A percentile compares a stretch with the other conserved stretches of the same genome.
Conservation (phyloP, 116 monocot genomes). For the Cymodocea nodosa region DNA sequence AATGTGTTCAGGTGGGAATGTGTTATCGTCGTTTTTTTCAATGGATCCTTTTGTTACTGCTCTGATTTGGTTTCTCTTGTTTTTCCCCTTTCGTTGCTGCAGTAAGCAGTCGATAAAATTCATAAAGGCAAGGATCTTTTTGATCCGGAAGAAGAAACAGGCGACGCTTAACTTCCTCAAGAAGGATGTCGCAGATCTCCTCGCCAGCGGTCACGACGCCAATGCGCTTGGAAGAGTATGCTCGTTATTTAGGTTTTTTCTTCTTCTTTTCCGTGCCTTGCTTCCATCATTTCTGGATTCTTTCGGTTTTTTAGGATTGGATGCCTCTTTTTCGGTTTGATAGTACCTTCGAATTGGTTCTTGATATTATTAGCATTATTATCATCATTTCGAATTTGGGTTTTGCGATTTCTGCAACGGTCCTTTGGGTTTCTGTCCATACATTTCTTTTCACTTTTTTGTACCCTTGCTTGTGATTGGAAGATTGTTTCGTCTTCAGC, state of each 20-base stretch:
- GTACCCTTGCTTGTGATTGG: too few relatives aligned
- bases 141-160: constrained; percentile 40
- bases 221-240: constrained; percentile 46
- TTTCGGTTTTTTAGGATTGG: too few relatives aligned
- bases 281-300: not conserved
- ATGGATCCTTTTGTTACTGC: not conserved
- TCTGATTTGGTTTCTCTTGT: not conserved
- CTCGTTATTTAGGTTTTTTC: not conserved
- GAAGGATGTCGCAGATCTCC: constrained; percentile 52
- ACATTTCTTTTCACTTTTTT: too few relatives aligned
- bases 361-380: too few relatives aligned
- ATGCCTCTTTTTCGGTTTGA: too few relatives aligned
- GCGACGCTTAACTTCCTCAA: constrained; percentile 40
- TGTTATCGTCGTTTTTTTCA: not conserved
- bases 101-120: constrained; percentile 56
- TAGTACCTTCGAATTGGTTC: too few relatives aligned
- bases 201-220: constrained; percentile 23
- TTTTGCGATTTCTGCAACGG: too few relatives aligned
- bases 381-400: too few relatives aligned
- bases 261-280: not conserved
- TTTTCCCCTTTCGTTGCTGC: constrained; percentile 7
- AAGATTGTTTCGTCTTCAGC: too few relatives aligned
- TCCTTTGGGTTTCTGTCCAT: too few relatives aligned
- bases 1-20: not conserved
- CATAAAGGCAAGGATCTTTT: constrained; percentile 26